Percentiles rank a stretch among this genome's conserved stretches.
Conservation (phyloP, 441 rosid species). For the Pelargonium myrrhifolium region DNA sequence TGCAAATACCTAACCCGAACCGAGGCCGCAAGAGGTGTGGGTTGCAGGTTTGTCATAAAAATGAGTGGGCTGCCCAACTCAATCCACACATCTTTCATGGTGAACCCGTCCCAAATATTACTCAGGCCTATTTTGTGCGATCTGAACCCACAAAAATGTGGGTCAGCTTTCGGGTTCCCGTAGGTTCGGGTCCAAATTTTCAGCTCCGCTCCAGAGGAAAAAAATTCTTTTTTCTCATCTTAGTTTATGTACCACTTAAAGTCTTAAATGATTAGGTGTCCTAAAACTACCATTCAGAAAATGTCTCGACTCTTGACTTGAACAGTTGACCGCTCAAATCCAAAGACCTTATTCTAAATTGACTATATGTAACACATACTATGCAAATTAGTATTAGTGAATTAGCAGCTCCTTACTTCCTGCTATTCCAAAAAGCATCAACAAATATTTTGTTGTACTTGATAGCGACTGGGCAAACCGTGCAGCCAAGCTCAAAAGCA, state of each 20-base stretch:
- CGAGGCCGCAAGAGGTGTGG: no score
- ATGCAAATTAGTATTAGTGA: background rate
- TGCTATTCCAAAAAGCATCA: conserved; percentile 97
- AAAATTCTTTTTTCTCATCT: background rate
- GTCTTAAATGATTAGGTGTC: background rate
- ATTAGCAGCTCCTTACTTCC: conserved; percentile 52
- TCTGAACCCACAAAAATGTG: no score
- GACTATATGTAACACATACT: background rate
- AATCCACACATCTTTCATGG: no score
- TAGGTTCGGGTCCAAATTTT: no score
- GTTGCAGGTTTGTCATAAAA: no score
- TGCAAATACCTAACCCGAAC: no score
- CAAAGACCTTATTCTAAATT: background rate
- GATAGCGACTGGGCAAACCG: conserved; percentile 91
- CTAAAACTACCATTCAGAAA: background rate
- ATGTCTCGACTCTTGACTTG: background rate
- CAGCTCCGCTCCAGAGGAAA: background rate
- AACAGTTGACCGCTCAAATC: background rate
- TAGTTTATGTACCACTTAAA: background rate
- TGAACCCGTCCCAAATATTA: no score
- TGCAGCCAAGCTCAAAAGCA: conserved; percentile 89
- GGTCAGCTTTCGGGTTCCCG: no score
- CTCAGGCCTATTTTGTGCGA: no score
- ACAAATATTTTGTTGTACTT: conserved; percentile 93
- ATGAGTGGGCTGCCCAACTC: no score